Evolutionary conservation across 2,329 filamentous ascomycete species (phyloP), one percentile per base, ranked within the genome.

Genomic region (Neocucurbitaria cava): DNA sequence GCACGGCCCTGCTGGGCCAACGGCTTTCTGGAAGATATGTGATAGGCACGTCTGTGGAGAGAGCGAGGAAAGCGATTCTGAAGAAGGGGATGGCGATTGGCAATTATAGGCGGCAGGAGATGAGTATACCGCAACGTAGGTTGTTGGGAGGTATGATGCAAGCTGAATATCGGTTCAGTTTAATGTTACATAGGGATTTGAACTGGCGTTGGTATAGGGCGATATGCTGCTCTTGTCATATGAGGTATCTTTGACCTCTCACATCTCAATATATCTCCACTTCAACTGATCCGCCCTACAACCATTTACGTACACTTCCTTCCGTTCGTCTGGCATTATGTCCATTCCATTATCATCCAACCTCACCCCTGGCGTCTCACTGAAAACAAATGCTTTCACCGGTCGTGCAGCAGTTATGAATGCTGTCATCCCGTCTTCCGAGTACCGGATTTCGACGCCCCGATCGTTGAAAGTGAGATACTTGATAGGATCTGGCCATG

Each of bases 11-110:
- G 88, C 83, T 1, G 90, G 90, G 0, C 90, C 90, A 1, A 91
- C 88, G 1, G 88, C 87, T 0, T 92, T 91, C 66, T 94, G 90
- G 89, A 93, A 93, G 75, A 79, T 88, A 10, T 83, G 80, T 39
- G 86, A 89, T 61, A 49, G 52, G 9, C 47, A 40, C 1, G 8
- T 51, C 0, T 49, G 49, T 7, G 54, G 43, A 4, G 56, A 57
- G 11, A 60, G 59, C 3, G 58, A 62, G 15, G 59, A 59, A 0
- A 52, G 39, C 23, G 54, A 46, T 10, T 35, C 13, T 21, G 44
- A 45, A 4, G 41, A 54, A n/a, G 38, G 50, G 3, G 15, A n/a
- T 17, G 45, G 51, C 3, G 8, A 45, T 24, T 54, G 39, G 51
- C 38, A 48, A 40, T 36, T 42, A 11, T 52, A 26, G 18, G 11